phyloP scores from a whole-genome alignment of 208 protist species.

The Leishmania aethiopica region DNA sequence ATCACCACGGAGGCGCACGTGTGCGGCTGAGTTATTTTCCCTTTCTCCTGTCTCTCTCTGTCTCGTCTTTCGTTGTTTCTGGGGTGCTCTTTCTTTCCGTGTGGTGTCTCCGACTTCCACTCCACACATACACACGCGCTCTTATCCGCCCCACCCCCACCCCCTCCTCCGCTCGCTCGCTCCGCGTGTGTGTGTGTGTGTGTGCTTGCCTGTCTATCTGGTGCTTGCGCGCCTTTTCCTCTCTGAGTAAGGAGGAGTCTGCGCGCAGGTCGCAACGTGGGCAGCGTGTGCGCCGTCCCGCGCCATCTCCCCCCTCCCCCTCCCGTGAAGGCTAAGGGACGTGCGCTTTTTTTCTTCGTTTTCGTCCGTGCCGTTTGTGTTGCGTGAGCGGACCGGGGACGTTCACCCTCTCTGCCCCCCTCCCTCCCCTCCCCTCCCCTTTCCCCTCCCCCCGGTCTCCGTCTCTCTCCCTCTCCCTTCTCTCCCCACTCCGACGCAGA shows the following conservation, averaged over 20 bases:
- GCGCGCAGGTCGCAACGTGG: neutral
- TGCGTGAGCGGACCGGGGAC: neutral
- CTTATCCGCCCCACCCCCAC: neutral
- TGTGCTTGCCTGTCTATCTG: neutral
- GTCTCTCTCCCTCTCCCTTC: neutral
- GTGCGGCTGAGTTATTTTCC: neutral
- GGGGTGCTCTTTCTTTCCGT: neutral
- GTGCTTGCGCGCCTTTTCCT: neutral
- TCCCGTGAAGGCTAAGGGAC: neutral
- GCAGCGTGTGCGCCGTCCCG: neutral
- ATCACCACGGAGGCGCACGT: neutral
- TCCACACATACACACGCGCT: neutral
- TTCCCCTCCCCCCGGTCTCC: no score
- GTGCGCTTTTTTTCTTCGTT: neutral
- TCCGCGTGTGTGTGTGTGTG: neutral
- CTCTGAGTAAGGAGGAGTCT: neutral
- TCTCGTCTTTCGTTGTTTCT: neutral
- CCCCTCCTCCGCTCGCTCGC: neutral
- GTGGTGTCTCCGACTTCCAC: neutral
- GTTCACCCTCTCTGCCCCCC: neutral
- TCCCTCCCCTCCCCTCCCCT: neutral
- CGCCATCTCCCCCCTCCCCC: neutral
- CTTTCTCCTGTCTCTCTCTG: neutral
- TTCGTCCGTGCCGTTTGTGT: neutral
- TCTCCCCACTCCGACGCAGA: neutral